A percentile compares a stretch with the other conserved stretches of the same genome.
Conservation (phyloP, 495 filamentous ascomycete genomes). For the Penicillium argentinense region DNA sequence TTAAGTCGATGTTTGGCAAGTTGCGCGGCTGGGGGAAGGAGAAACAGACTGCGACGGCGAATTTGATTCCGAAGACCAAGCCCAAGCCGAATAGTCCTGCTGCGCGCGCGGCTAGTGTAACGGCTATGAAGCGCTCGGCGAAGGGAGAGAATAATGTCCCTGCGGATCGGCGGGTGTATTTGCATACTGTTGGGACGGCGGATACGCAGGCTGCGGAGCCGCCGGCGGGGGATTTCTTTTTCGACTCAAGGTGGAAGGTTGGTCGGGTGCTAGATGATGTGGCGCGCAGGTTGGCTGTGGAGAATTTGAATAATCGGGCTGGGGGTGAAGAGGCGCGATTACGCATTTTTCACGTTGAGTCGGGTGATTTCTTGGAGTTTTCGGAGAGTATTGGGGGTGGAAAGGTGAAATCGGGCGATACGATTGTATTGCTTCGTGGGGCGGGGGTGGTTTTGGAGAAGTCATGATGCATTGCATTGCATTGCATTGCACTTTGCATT, state of each 20-base stretch:
- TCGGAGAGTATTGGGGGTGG: conserved; percentile 70
- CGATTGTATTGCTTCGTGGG: conserved; percentile 82
- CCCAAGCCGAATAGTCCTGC: conserved; percentile 59
- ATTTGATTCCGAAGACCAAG: conserved; percentile 45
- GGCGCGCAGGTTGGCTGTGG: conserved; percentile 73
- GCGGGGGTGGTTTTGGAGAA: conserved; percentile 62
- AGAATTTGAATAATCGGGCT: conserved; percentile 86
- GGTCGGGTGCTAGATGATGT: conserved; percentile 86
- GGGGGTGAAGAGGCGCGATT: conserved; percentile 75
- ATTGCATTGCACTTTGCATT: conserved; percentile 4
- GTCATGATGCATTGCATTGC: conserved; percentile 16
- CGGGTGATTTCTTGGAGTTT: conserved; percentile 81
- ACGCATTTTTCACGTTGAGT: conserved; percentile 89
- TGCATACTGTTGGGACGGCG: conserved; percentile 74
- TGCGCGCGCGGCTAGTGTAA: conserved; percentile 61
- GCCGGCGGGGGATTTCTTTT: conserved; percentile 80
- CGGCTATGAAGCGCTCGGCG: conserved; percentile 76
- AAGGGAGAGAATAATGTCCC: conserved; percentile 85
- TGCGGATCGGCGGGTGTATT: conserved; percentile 75
- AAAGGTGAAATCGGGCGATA: conserved; percentile 73
- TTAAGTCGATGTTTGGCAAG: conserved; percentile 59
- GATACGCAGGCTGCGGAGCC: conserved; percentile 78
- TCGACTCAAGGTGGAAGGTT: conserved; percentile 81
- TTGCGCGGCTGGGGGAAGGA: conserved; percentile 68
- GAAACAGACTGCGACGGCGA: conserved; percentile 49